Evolutionary conservation across 306 rosid species (phyloP).

Genomic region (Leucaena leucocephala): DNA sequence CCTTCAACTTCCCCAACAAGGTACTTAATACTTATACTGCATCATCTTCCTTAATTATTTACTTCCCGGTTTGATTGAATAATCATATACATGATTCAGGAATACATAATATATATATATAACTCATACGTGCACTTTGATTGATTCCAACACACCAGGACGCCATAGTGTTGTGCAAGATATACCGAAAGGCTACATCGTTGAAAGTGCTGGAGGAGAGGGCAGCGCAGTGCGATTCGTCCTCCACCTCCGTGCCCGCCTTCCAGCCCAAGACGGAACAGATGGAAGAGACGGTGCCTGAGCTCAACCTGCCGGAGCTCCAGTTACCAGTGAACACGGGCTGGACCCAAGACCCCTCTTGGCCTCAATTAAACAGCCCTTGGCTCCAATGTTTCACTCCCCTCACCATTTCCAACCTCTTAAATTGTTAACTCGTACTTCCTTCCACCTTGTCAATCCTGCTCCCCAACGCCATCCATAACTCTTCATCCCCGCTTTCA

Average conservation of each 20-base stretch:
- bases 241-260: slow-evolving; percentile 52
- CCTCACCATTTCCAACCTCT: slow-evolving; percentile 50
- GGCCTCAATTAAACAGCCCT: slow-evolving; percentile 80
- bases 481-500: no score
- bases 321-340: slow-evolving; percentile 65
- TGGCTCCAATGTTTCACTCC: slow-evolving; percentile 78
- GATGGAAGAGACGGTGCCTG: slow-evolving; percentile 36
- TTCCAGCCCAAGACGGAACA: slow-evolving; percentile 46
- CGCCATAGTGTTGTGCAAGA: slow-evolving; percentile 77
- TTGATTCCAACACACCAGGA: slow-evolving; percentile 46
- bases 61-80: no score
- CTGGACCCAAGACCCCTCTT: slow-evolving; percentile 78
- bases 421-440: slow-evolving; percentile 51
- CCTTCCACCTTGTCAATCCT: background rate
- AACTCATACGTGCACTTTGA: no score
- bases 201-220: slow-evolving; percentile 92
- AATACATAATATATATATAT: no score
- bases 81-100: no score
- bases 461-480: no score
- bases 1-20: slow-evolving; percentile 45
- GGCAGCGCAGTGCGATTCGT: slow-evolving; percentile 58
- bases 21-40: background rate
- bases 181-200: slow-evolving; percentile 93
- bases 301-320: slow-evolving; percentile 59
- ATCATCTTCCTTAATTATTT: no score